These are phyloP conservation scores for Candida peoriensis DNA, from an alignment of 805 yeast genomes.

Conservation along the genomic window DNA sequence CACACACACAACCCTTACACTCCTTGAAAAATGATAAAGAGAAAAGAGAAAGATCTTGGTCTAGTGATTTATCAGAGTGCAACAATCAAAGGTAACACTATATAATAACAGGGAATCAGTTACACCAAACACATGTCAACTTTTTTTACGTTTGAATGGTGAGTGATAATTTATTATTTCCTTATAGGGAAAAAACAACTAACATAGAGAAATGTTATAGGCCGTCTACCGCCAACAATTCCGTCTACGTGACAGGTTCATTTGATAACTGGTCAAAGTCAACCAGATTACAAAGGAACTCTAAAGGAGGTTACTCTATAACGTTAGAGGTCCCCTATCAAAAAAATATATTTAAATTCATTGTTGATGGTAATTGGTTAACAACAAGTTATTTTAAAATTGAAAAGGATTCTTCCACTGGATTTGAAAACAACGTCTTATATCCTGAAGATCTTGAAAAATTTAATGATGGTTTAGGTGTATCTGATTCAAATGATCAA, in stretches of 20 bases:
- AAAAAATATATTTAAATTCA: conserved; percentile 44
- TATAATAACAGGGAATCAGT: neutral
- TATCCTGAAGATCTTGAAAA: conserved; percentile 26
- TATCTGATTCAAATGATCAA: no score
- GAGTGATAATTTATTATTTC: no score
- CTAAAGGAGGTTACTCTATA: conserved; percentile 34
- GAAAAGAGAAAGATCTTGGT: no score
- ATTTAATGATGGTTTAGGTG: no score
- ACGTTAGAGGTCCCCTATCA: conserved; percentile 38
- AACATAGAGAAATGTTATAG: conserved; percentile 12
- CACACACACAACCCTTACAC: no score
- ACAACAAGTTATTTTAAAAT: conserved; percentile 34
- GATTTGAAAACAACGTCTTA: conserved; percentile 49
- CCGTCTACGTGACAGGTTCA: conserved; percentile 58
- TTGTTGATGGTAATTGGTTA: conserved; percentile 56
- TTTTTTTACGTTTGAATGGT: conserved; percentile 11
- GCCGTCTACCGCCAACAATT: conserved; percentile 25
- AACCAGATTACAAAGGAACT: conserved; percentile 33
- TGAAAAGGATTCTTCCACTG: conserved; percentile 35
- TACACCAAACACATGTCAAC: neutral
- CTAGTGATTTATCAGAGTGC: no score
- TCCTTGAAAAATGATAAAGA: no score
- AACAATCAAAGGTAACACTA: neutral
- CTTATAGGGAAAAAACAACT: no score
- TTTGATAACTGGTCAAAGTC: conserved; percentile 53